Evolutionary conservation across 1,284 basidiomycete species (phyloP).

Genomic region (Trichosporon sp.): DNA sequence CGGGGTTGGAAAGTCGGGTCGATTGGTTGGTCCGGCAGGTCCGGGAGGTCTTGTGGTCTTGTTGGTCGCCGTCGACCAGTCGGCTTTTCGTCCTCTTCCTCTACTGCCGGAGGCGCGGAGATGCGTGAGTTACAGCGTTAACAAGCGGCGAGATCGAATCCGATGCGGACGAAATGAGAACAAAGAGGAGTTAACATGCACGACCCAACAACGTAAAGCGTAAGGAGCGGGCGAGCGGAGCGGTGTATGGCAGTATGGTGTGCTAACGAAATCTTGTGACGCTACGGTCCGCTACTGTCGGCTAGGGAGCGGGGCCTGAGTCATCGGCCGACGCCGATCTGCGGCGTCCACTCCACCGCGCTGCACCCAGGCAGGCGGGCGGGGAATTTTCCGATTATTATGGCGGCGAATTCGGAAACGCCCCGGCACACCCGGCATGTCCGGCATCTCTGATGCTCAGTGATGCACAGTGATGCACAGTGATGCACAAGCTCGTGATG

Average conservation of each 20-base stretch:
- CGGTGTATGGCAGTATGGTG: neutral
- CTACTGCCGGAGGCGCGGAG: no score
- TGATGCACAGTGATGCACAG: no score
- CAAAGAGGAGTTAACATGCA: neutral
- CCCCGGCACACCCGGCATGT: neutral
- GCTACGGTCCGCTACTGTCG: neutral
- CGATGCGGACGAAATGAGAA: no score
- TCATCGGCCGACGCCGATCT: neutral
- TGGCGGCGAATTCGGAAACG: neutral
- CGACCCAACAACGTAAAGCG: neutral
- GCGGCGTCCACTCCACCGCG: neutral
- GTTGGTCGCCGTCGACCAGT: slow-evolving; percentile 2
- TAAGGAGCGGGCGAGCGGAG: neutral
- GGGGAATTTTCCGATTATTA: no score
- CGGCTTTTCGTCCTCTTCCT: neutral
- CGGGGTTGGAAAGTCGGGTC: neutral
- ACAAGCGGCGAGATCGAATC: neutral
- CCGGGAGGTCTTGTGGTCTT: neutral
- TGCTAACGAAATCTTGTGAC: neutral
- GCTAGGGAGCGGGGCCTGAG: neutral
- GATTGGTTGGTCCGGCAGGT: neutral
- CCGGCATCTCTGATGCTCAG: no score
- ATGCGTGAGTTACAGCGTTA: neutral
- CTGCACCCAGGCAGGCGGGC: no score
- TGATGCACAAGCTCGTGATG: neutral